Percentiles rank a stretch among this genome's conserved stretches.
Evolutionary conservation across 805 yeast species (phyloP).

Genomic region (Nakazawaea pomicola): DNA sequence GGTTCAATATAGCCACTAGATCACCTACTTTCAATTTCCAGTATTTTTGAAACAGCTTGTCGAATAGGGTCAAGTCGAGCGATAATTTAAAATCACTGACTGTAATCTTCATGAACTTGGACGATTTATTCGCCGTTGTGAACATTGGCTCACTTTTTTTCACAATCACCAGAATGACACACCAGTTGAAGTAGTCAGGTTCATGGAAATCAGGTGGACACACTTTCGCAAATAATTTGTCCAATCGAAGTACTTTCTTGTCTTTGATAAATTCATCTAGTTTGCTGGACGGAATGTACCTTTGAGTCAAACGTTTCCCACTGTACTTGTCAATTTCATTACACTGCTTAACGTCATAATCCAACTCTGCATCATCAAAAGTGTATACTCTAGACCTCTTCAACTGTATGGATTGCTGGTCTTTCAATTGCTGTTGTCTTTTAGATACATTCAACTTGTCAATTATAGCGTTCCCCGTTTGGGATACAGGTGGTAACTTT

Average conservation of each 20-base stretch:
- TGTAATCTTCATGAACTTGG: conserved; percentile 55
- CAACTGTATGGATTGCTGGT: conserved; percentile 2
- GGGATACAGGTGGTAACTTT: neutral
- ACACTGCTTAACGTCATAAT: conserved; percentile 16
- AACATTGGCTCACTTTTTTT: conserved; percentile 49
- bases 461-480: neutral
- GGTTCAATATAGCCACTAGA: conserved; percentile 70
- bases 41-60: conserved; percentile 59
- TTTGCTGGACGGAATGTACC: conserved; percentile 38
- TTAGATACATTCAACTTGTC: conserved; percentile 4
- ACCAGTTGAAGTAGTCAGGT: conserved; percentile 74
- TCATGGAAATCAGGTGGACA: conserved; percentile 63
- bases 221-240: conserved; percentile 59
- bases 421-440: conserved; percentile 1
- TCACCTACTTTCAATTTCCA: conserved; percentile 77
- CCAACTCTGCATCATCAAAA: conserved; percentile 2
- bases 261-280: conserved; percentile 37
- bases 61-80: conserved; percentile 60
- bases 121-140: conserved; percentile 30
- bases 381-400: conserved; percentile 8
- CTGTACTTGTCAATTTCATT: conserved; percentile 41
- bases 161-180: conserved; percentile 66
- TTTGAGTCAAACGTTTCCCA: conserved; percentile 34
- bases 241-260: conserved; percentile 51
- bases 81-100: conserved; percentile 65